Conservation (phyloP, 2,329 filamentous ascomycete genomes). For the Cercospora nicotianae region DNA sequence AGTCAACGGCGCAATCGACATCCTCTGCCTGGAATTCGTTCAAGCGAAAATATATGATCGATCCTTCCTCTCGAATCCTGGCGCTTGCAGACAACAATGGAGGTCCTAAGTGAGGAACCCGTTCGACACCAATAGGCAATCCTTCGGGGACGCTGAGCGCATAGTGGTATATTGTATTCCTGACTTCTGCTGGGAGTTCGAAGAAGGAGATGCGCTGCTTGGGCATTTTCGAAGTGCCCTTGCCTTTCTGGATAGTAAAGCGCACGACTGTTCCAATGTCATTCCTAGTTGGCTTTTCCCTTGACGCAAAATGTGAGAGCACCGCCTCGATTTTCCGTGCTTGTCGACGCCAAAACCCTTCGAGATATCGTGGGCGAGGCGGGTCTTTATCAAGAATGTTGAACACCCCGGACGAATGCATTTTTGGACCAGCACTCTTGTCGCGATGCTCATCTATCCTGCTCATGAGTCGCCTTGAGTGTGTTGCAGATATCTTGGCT, state of each 20-base stretch:
- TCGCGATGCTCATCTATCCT: not conserved
- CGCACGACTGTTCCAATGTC: not conserved
- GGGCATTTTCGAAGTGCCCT: not conserved
- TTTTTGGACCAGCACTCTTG: not conserved
- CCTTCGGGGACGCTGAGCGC: not conserved
- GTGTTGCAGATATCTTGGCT: not conserved
- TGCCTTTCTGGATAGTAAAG: not conserved
- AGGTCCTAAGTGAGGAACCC: not conserved
- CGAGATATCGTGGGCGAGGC: not conserved
- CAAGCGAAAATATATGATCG: not conserved
- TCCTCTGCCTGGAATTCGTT: not conserved
- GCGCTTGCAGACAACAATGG: not conserved
- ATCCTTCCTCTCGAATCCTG: not conserved
- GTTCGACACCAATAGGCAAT: not conserved
- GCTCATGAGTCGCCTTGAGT: not conserved
- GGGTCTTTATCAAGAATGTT: not conserved
- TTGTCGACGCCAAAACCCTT: not conserved
- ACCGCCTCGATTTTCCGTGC: not conserved
- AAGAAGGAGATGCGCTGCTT: not conserved
- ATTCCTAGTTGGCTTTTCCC: not conserved
- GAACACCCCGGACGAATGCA: not conserved
- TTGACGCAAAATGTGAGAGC: not conserved
- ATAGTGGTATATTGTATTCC: not conserved
- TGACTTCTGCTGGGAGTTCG: not conserved
- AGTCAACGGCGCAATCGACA: not conserved